Percentiles rank a stretch among this genome's conserved stretches.
Conservation (phyloP, 2,329 filamentous ascomycete species). For the Talaromyces sp. region DNA sequence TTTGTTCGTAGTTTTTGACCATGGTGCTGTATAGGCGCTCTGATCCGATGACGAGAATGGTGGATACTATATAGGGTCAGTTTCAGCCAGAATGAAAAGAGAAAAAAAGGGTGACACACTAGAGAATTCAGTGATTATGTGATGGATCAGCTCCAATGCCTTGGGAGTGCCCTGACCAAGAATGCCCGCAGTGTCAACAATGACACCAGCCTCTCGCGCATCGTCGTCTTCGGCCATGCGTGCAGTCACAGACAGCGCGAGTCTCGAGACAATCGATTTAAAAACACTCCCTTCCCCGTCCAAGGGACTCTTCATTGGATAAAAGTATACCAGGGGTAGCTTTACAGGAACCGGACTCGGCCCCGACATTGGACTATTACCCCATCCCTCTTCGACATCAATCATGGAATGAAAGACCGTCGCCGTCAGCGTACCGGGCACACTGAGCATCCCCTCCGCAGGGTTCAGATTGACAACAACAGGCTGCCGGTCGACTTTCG, state of each 20-base stretch:
- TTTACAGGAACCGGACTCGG: slow-evolving; percentile 86
- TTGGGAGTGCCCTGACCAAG: slow-evolving; percentile 58
- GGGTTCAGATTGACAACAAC: slow-evolving; percentile 81
- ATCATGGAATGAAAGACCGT: slow-evolving; percentile 82
- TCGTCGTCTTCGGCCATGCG: slow-evolving; percentile 69
- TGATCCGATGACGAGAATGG: slow-evolving; percentile 76
- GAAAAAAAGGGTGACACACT: too few relatives aligned
- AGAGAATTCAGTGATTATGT: slow-evolving; percentile 66
- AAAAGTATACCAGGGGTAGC: slow-evolving; percentile 85
- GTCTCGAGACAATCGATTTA: slow-evolving; percentile 64
- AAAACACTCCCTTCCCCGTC: slow-evolving; percentile 69
- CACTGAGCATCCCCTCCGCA: slow-evolving; percentile 67
- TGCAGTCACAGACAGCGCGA: slow-evolving; percentile 73
- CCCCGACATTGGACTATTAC: slow-evolving; percentile 82
- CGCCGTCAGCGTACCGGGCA: slow-evolving; percentile 78
- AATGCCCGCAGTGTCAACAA: slow-evolving; percentile 76
- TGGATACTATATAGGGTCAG: too few relatives aligned
- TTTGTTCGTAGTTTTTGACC: slow-evolving; percentile 57
- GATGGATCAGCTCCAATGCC: slow-evolving; percentile 70
- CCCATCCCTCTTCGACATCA: slow-evolving; percentile 85
- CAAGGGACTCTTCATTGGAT: slow-evolving; percentile 62
- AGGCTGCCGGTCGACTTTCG: slow-evolving; percentile 66
- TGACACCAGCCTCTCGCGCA: slow-evolving; percentile 67
- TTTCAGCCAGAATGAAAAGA: too few relatives aligned
- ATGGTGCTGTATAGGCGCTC: slow-evolving; percentile 71